These are phyloP conservation scores for Alternaria metachromatica DNA, from an alignment of 2,329 filamentous ascomycete species.

Conservation along the genomic window DNA sequence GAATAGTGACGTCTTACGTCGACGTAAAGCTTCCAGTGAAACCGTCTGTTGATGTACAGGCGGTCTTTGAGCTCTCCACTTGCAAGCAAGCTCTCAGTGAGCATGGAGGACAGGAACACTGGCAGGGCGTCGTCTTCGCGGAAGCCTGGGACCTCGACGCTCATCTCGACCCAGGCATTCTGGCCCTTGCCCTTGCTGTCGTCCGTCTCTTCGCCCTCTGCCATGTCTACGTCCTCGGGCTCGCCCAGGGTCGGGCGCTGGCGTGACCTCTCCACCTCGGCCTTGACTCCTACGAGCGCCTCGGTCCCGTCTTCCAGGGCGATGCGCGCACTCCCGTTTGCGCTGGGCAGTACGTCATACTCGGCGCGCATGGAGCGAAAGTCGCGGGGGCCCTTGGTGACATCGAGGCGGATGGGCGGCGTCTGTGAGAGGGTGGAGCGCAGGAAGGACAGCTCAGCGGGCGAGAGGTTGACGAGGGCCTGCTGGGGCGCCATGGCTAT, in stretches of 20 bases:
- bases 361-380: constrained; percentile 92
- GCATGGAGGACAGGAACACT: constrained; percentile 85
- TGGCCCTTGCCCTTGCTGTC: constrained; percentile 52
- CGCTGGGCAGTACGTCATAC: constrained; percentile 84
- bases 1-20: constrained; percentile 67
- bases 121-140: constrained; percentile 91
- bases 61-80: constrained; percentile 71
- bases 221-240: constrained; percentile 51
- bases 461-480: constrained; percentile 78
- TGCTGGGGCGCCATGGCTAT: constrained; percentile 43
- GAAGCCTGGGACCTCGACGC: constrained; percentile 88
- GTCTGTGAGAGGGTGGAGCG: constrained; percentile 81
- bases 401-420: constrained; percentile 87
- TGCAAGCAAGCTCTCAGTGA: constrained; percentile 82
- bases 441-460: constrained; percentile 94
- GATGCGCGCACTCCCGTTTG: constrained; percentile 91
- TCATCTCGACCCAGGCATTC: constrained; percentile 84
- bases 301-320: constrained; percentile 96
- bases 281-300: constrained; percentile 94
- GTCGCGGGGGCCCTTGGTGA: constrained; percentile 66
- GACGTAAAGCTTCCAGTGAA: constrained; percentile 96
- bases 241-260: constrained; percentile 32
- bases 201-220: constrained; percentile 39
- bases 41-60: constrained; percentile 86
- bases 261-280: constrained; percentile 81